Percentiles rank a stretch among this genome's conserved stretches.
phyloP scores from a whole-genome alignment of 2,329 filamentous ascomycete species.

The Cladosporium austrohemisphaericum region DNA sequence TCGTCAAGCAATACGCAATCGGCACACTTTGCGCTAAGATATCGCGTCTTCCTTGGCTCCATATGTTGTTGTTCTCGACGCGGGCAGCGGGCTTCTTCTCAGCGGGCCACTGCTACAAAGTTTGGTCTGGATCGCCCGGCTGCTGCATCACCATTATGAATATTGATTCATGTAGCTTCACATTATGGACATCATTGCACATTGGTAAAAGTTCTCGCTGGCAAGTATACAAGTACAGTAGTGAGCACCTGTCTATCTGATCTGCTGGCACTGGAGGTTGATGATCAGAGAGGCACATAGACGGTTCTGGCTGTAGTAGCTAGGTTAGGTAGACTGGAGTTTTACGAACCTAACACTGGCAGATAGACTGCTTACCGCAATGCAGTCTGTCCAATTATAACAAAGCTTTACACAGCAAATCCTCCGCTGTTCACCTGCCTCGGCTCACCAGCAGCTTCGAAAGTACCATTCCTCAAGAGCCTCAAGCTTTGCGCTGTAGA shows the following conservation, averaged over 20 bases:
- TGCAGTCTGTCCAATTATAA: not conserved
- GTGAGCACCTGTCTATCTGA: too few species aligned
- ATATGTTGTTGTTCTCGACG: not conserved
- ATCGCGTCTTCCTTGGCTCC: conserved; percentile 9
- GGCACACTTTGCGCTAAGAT: not conserved
- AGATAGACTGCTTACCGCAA: not conserved
- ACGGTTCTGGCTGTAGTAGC: too few species aligned
- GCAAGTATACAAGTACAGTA: too few species aligned
- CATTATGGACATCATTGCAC: too few species aligned
- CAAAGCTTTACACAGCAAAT: conserved; percentile 36
- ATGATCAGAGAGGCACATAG: too few species aligned
- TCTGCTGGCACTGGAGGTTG: too few species aligned
- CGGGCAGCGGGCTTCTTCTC: not conserved
- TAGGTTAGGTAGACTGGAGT: too few species aligned
- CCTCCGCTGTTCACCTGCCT: conserved; percentile 69
- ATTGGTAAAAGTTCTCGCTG: too few species aligned
- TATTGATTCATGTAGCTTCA: too few species aligned
- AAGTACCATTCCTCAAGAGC: conserved; percentile 59
- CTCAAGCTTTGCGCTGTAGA: conserved; percentile 71
- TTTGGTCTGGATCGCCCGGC: too few species aligned
- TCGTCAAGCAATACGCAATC: not conserved
- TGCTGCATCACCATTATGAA: too few species aligned
- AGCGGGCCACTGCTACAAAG: not conserved
- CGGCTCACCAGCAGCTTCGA: conserved; percentile 74
- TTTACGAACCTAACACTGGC: too few species aligned